Conservation (phyloP, 257 asterid genomes). For the Henckelia pumila region DNA sequence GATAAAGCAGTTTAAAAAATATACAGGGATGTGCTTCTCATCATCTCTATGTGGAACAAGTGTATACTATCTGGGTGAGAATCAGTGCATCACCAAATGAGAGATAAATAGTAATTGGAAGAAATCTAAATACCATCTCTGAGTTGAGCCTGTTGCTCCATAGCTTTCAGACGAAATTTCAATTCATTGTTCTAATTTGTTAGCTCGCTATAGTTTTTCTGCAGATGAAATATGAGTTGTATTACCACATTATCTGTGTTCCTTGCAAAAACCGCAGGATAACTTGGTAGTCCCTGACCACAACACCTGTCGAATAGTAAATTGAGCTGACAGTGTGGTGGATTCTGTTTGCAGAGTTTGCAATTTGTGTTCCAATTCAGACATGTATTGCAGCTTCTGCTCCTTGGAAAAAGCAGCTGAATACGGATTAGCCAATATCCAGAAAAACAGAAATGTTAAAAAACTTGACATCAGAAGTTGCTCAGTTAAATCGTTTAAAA, state of each 20-base stretch:
- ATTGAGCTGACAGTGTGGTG: slow-evolving; percentile 67
- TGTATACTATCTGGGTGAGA: background rate
- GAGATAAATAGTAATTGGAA: slow-evolving; percentile 1
- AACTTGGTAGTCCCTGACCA: slow-evolving; percentile 4
- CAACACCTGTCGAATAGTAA: slow-evolving; percentile 64
- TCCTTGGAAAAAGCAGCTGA: slow-evolving; percentile 98
- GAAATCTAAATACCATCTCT: slow-evolving; percentile 62
- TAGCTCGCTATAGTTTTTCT: slow-evolving; percentile 61
- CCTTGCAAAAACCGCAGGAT: slow-evolving; percentile 7
- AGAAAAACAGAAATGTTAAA: too few relatives aligned
- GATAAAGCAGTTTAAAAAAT: too few relatives aligned
- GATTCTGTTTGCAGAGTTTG: slow-evolving; percentile 77
- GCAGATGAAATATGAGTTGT: slow-evolving; percentile 24
- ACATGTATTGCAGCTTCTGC: slow-evolving; percentile 76
- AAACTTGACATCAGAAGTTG: too few relatives aligned
- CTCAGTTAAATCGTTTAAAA: background rate
- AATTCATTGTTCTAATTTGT: slow-evolving; percentile 73
- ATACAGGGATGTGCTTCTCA: too few relatives aligned
- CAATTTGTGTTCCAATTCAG: slow-evolving; percentile 89
- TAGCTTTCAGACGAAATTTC: slow-evolving; percentile 76
- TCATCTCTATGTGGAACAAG: background rate
- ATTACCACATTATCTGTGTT: slow-evolving; percentile 10
- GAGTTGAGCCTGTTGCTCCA: slow-evolving; percentile 82
- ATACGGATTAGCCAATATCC: slow-evolving; percentile 87
- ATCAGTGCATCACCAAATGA: background rate